Base-by-base conservation (phyloP, 148 eudicot genomes). In the Gaultheria prostrata region DNA sequence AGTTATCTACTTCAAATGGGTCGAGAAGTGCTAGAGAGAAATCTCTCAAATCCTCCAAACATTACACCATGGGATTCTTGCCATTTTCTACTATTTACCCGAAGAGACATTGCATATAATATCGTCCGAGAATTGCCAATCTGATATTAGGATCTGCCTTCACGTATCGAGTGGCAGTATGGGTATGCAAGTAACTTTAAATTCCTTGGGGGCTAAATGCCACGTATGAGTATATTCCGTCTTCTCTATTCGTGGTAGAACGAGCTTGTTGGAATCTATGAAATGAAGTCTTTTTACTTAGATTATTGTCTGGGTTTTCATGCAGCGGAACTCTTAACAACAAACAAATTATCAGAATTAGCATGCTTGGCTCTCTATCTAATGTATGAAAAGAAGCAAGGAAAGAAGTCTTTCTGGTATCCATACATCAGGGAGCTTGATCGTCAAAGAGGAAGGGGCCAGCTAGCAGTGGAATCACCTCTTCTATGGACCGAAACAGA, bases 351-450 rank as follows among this genome's bases (percentile, higher is more conserved):
- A 83, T 97, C 99, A 49, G 99, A 97, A 88, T 84, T 97, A 86
- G 99, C 99, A 83, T 97, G 99, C 88, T 90, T 97, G 92, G 99
- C 99, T 51, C 89, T 97, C 79, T 97, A 97, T 91, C 86, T 97
- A 79, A 97, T 97, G 99, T 97, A 97, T 87, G 99, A 97, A 89
- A 97, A 97, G 90, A 97, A 97, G 89, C 99, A 97, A 84, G 95
- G 98, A 3, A 95, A 92, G 83, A 91, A 90, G 88, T 97, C 99
- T 49, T 92, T 95, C 83, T 97, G 99, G 99, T 95, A 93, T 86
- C 99, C 98, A 12, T 97, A 92, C 81, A 97, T 97, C 82, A 91
- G 91, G 90, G 99, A 97, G 90, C 98, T 97, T 87, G 99, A 97
- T 90, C 98, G 98, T 46, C 99, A 97, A 88, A 86, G 99, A 89